Base-by-base conservation (phyloP, 2,329 filamentous ascomycete genomes). In the Alternaria hordeiaustralica region DNA sequence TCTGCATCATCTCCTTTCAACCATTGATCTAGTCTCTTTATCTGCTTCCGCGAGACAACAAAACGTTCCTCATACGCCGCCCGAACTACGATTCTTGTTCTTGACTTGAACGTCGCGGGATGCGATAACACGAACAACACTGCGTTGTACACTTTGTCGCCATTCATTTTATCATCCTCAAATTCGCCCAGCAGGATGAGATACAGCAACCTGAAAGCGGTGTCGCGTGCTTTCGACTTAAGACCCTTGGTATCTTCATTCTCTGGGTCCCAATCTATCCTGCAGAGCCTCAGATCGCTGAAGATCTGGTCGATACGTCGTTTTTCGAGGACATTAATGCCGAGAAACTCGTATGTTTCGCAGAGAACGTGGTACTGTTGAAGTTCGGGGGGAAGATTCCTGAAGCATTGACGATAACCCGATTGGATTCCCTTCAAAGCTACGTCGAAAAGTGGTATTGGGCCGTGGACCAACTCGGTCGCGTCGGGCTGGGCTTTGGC, bases 361-460 rank as follows among this genome's bases (percentile, higher is more conserved):
- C 58, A 75, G 41, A 74, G 71, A 63, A 57, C 65, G 30, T 59
- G 69, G 63, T 73, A 58, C n/a, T 65, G 67, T 51, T 63, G 61
- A 61, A 74, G 58, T 20, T 75, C 61, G 43, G 63, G 28, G 41
- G 71, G 56, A 2, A 75, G 60, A 41, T 62, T 66, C 58, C 71
- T 69, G 58, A 74, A 74, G 61, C 71, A 75, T 30, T 72, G 66
- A 57, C 70, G 71, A 55, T 72, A 75, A 61, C 72, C 71, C 9
- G 64, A 71, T 69, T 75, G 63, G 23, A 74, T 63, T 28, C 72
- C 73, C 59, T 75, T 72, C 57, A 75, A 67, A 26, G 70, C 65
- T 12, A 72, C 41, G 49, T 72, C 61, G 50, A 74, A 70, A 55
- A 68, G 71, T 55, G 57, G 28, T 30, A 74, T 75, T 8, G 65